Base-by-base conservation (phyloP, 257 asterid species). In the Jaltomata sinuosa region DNA sequence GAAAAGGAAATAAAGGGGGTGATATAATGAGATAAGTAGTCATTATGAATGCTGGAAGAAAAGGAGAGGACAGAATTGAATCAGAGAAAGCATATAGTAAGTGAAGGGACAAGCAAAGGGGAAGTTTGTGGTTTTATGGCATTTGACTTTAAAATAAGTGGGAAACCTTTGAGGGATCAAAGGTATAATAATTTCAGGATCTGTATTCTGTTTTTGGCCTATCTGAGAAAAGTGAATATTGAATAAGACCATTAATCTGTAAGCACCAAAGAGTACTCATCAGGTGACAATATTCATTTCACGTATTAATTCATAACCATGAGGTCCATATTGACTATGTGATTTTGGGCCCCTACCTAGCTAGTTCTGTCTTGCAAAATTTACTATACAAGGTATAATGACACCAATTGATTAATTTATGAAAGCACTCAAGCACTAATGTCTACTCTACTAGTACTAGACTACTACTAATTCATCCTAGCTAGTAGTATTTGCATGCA, bases 31-130 rank as follows among this genome's bases (percentile, higher is more conserved):
- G 54, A 38, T 61, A 16, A 25, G 78, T 11, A 25, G 42, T 45
- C 61, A 81, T 82, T 81, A 61, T 82, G 62, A 62, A 76, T 47
- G 38, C 40, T 25, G 11, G 81, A 82, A 65, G 45, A 83, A 90
- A 90, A 88, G 89, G 78, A 79, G 86, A 71, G 91, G 92, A 52
- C 32, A 80, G n/a, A 85, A 86, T 47, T 83, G 54, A 55, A 79
- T 40, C 1, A 0, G 15, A 83, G 47, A 27, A 77, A 32, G 84
- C 34, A 81, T 61, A 76, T 74, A 15, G 36, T 1, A 21, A 34
- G 32, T 83, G 64, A 84, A 49, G 54, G 45, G 27, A 49, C 86
- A 52, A 27, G 38, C 40, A 71, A 87, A 76, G 67, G 68, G 52
- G 76, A 74, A 12, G 47, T 61, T 78, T 80, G 82, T 82, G 62